These are phyloP conservation scores for Coniella vitis DNA, from an alignment of 2,329 filamentous ascomycete genomes.

Conservation along the genomic window DNA sequence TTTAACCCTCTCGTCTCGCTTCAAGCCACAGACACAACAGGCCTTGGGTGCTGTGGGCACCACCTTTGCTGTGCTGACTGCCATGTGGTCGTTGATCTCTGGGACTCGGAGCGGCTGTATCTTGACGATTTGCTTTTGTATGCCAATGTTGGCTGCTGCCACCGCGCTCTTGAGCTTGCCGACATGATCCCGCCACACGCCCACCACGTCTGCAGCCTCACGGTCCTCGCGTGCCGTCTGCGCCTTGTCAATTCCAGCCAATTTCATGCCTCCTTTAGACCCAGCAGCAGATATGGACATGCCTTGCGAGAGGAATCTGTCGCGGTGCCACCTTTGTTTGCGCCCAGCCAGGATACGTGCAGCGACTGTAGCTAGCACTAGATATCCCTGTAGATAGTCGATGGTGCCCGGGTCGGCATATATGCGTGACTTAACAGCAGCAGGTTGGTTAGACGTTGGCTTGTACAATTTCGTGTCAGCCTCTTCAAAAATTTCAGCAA, in stretches of 20 bases:
- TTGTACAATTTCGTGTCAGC: constrained; percentile 60
- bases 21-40: constrained; percentile 82
- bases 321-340: constrained; percentile 83
- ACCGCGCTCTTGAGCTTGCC: constrained; percentile 68
- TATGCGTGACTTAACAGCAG: constrained; percentile 54
- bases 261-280: constrained; percentile 77
- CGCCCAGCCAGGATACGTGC: constrained; percentile 80
- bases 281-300: constrained; percentile 80
- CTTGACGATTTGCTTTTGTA: constrained; percentile 19
- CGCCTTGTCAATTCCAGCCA: constrained; percentile 75
- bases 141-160: constrained; percentile 52
- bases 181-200: constrained; percentile 67
- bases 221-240: constrained; percentile 79
- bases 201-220: constrained; percentile 71
- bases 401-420: constrained; percentile 56
- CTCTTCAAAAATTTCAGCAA: constrained; percentile 63
- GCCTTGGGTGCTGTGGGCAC: constrained; percentile 66
- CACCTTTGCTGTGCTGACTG: constrained; percentile 62
- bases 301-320: constrained; percentile 74
- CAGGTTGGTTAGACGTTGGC: constrained; percentile 51
- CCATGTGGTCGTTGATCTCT: constrained; percentile 63
- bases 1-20: constrained; percentile 73
- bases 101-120: constrained; percentile 49
- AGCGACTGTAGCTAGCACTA: constrained; percentile 59
- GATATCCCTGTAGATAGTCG: constrained; percentile 57